phyloP scores from a whole-genome alignment of 441 rosid genomes.

The Flueggea neowawraea region DNA sequence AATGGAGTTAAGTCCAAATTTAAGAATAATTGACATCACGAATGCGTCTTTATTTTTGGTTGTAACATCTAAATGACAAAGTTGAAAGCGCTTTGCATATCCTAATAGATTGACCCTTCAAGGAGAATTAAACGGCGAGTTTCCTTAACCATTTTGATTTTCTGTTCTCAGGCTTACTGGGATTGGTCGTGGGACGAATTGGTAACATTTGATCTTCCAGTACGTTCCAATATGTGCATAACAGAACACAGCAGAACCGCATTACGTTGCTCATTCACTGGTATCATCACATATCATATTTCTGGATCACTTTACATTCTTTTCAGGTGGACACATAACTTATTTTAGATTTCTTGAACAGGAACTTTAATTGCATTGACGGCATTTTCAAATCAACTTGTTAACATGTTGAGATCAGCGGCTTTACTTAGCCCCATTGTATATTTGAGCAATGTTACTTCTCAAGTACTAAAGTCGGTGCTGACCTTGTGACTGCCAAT shows the following conservation, averaged over 20 bases:
- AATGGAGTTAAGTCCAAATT: no score
- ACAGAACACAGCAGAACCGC: conserved; percentile 37
- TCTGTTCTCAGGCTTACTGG: conserved; percentile 37
- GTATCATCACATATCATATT: conserved; percentile 15
- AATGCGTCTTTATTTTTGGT: no score
- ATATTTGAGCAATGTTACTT: conserved; percentile 33
- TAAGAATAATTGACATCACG: no score
- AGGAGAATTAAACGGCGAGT: no score
- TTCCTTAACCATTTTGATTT: neutral
- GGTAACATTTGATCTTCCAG: conserved; percentile 47
- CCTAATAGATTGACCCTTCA: no score
- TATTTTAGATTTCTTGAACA: neutral
- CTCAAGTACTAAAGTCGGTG: conserved; percentile 34
- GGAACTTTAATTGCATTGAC: conserved; percentile 54
- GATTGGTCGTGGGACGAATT: conserved; percentile 59
- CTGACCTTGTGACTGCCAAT: conserved; percentile 29
- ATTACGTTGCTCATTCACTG: conserved; percentile 48
- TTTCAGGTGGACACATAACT: no score
- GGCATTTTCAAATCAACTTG: conserved; percentile 32
- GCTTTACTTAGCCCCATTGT: conserved; percentile 43
- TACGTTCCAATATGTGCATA: conserved; percentile 34
- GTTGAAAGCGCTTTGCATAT: no score
- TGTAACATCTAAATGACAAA: no score
- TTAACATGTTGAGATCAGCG: conserved; percentile 43
- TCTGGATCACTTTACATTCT: no score